phyloP scores from a whole-genome alignment of 129 eudicot genomes.

The Arctium minus region DNA sequence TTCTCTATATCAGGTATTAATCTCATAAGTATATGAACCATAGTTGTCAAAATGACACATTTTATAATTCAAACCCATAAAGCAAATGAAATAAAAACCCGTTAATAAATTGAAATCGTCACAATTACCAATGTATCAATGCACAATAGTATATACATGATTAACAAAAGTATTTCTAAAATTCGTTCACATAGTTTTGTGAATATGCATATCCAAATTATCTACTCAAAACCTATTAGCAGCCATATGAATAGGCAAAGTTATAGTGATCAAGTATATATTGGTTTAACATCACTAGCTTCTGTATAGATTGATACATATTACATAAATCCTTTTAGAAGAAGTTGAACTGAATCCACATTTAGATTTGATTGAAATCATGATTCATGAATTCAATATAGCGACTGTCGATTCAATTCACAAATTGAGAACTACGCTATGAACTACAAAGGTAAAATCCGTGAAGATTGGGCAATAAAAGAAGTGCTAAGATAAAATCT shows the following conservation, averaged over 20 bases:
- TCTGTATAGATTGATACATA: background rate
- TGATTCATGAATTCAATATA: background rate
- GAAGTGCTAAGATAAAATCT: background rate
- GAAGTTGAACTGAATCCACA: background rate
- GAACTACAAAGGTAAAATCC: background rate
- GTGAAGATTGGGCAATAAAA: background rate
- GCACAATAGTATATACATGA: conserved; percentile 1
- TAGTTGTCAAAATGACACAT: background rate
- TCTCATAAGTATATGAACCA: background rate
- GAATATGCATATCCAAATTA: background rate
- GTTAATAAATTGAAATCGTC: background rate
- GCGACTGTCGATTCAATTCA: background rate
- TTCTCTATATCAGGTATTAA: background rate
- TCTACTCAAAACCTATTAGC: background rate
- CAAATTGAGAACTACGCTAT: background rate
- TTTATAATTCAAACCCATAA: background rate
- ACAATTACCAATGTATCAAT: background rate
- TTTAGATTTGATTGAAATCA: background rate
- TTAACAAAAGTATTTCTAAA: background rate
- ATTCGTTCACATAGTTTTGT: background rate
- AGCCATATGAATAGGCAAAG: background rate
- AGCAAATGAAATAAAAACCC: conserved; percentile 2
- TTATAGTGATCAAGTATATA: background rate
- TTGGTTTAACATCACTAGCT: background rate
- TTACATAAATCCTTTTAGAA: background rate